Conservation (phyloP, 805 yeast species). For the Suhomyces sp. region DNA sequence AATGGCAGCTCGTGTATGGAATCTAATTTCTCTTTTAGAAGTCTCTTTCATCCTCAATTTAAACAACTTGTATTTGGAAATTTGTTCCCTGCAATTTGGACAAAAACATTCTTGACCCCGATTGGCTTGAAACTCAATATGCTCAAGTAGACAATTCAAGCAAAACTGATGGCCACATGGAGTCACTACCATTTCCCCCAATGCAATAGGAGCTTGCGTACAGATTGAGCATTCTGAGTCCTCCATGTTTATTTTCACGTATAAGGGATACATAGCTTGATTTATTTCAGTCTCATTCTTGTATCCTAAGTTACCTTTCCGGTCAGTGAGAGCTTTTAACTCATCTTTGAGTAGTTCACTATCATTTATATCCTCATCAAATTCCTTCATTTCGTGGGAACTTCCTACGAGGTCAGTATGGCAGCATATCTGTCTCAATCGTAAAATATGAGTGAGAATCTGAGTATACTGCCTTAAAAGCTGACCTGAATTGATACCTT, state of each 20-base stretch:
- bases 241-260: slow-evolving; percentile 29
- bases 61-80: slow-evolving; percentile 50
- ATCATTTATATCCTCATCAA: slow-evolving; percentile 16
- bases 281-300: slow-evolving; percentile 19
- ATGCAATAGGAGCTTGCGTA: slow-evolving; percentile 59
- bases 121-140: slow-evolving; percentile 63
- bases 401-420: slow-evolving; percentile 66
- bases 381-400: slow-evolving; percentile 50
- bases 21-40: slow-evolving; percentile 23
- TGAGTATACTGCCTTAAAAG: slow-evolving; percentile 71
- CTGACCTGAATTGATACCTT: slow-evolving; percentile 61
- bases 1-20: slow-evolving; percentile 26
- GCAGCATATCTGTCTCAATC: slow-evolving; percentile 87
- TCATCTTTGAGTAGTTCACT: slow-evolving; percentile 2
- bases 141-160: slow-evolving; percentile 66
- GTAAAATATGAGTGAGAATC: slow-evolving; percentile 75
- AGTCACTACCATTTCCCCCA: slow-evolving; percentile 56
- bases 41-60: slow-evolving; percentile 33
- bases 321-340: neutral
- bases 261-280: slow-evolving; percentile 26
- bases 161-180: slow-evolving; percentile 85
- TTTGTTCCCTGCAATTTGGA: slow-evolving; percentile 68
- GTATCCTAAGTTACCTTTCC: slow-evolving; percentile 15
- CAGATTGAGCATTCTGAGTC: slow-evolving; percentile 83
- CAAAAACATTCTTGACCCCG: slow-evolving; percentile 53